Evolutionary conservation across 1,139 yeast species (phyloP).

Genomic region (Candida freyschussii): DNA sequence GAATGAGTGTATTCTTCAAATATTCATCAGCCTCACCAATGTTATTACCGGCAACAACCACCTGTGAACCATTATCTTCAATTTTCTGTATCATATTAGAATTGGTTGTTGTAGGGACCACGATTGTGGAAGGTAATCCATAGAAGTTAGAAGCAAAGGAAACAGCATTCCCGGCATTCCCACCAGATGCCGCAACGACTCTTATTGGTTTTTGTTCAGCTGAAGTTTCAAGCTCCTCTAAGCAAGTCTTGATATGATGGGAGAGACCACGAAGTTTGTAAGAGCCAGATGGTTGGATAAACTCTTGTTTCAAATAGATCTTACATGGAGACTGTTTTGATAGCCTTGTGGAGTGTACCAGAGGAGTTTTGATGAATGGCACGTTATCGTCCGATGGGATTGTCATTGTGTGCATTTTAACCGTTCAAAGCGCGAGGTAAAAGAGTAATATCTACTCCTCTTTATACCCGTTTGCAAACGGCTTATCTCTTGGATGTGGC

Average conservation of each 20-base stretch:
- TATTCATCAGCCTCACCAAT: slow-evolving; percentile 66
- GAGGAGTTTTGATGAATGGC: slow-evolving; percentile 40
- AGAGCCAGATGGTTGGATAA: slow-evolving; percentile 67
- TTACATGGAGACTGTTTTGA: slow-evolving; percentile 40
- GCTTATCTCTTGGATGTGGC: no score
- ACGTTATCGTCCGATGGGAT: slow-evolving; percentile 12
- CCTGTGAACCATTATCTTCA: slow-evolving; percentile 46
- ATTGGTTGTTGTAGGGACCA: slow-evolving; percentile 50
- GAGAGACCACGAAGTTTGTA: slow-evolving; percentile 70
- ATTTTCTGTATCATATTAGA: slow-evolving; percentile 37
- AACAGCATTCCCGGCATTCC: slow-evolving; percentile 77
- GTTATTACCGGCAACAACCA: slow-evolving; percentile 48
- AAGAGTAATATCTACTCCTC: no score
- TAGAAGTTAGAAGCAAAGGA: slow-evolving; percentile 51
- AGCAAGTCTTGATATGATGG: slow-evolving; percentile 32
- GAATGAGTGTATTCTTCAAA: slow-evolving; percentile 37
- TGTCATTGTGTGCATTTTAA: slow-evolving; percentile 14
- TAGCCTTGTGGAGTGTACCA: slow-evolving; percentile 35
- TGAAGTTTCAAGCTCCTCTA: slow-evolving; percentile 3
- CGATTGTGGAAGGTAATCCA: slow-evolving; percentile 55
- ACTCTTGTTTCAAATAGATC: slow-evolving; percentile 56
- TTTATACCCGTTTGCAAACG: no score
- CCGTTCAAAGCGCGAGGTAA: no score
- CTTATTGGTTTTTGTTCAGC: slow-evolving; percentile 31
- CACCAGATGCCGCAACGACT: slow-evolving; percentile 66